Evolutionary conservation across 352 stramenopile genomes (phyloP).

Genomic region (Globisporangium splendens): DNA sequence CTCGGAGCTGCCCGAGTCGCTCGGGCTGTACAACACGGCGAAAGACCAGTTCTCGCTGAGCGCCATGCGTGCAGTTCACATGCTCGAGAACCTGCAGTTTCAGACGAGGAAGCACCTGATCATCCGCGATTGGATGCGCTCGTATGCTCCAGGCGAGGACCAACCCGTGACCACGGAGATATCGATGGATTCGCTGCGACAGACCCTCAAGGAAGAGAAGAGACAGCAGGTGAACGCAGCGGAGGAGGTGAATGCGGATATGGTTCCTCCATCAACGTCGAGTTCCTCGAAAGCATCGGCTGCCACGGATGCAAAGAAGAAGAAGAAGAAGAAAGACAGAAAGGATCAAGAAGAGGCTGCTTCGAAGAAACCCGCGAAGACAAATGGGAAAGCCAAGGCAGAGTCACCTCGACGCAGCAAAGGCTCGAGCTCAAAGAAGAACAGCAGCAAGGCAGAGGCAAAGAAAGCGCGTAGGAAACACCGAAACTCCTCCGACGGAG

Average conservation of each 20-base stretch:
- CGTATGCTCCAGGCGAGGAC: slow-evolving; percentile 50
- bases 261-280: slow-evolving; percentile 15
- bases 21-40: slow-evolving; percentile 72
- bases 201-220: slow-evolving; percentile 42
- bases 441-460: slow-evolving; percentile 7
- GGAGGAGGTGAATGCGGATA: slow-evolving; percentile 42
- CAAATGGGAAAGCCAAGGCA: slow-evolving; percentile 11
- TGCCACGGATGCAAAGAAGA: slow-evolving; percentile 12
- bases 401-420: slow-evolving; percentile 1
- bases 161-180: slow-evolving; percentile 49
- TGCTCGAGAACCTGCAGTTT: slow-evolving; percentile 48
- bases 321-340: slow-evolving; percentile 22
- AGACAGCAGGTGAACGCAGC: slow-evolving; percentile 39
- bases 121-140: slow-evolving; percentile 73
- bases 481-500: slow-evolving; percentile 13
- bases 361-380: slow-evolving; percentile 1
- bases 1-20: slow-evolving; percentile 66
- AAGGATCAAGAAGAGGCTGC: slow-evolving; percentile 18
- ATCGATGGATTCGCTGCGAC: slow-evolving; percentile 49
- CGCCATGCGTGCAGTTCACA: slow-evolving; percentile 46
- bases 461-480: slow-evolving; percentile 1
- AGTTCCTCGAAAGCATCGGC: slow-evolving; percentile 1
- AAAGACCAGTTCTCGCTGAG: slow-evolving; percentile 64
- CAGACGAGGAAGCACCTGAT: slow-evolving; percentile 64
- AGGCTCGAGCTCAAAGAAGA: slow-evolving; percentile 1